Base-by-base conservation (phyloP, 2,329 filamentous ascomycete species). In the Stromatinia cepivora region DNA sequence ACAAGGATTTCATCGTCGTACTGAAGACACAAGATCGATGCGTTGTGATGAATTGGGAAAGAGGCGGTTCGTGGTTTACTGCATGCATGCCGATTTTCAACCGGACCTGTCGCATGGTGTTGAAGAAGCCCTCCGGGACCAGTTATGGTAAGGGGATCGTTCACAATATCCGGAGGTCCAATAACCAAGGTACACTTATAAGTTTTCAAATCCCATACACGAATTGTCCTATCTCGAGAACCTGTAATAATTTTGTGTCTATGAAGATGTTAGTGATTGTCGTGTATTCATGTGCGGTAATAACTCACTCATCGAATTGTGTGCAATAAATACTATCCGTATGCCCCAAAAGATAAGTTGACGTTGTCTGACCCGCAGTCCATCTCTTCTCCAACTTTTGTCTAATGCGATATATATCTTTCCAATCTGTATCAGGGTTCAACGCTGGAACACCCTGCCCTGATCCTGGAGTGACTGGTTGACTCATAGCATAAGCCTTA, bases 271-370 rank as follows among this genome's bases (percentile, higher is more conserved):
- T 79, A 85, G 81, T 72, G 66, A 64, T 34, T 50, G 50, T 36
- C 50, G 20, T 36, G 17, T 20, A 13, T 5, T 15, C 25, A n/a
- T 36, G 15, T 28, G 42, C 34, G 59, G 64, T n/a, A 31, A 34
- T 20, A 7, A 83, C 90, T 75, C 86, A 93, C 90, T 98, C 94
- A 79, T 99, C 95, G 79, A 98, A 99, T 78, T 99, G 95, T 69
- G 97, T 87, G 80, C 95, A 99, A 81, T 99, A 99, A 69, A 99
- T 96, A 73, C 93, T 97, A 79, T 99, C 95, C 36, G 90, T 89
- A 79, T 99, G 95, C 2, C 95, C 95, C 76, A 95, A 93, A 31
- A 99, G 85, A 79, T 97, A 98, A 69, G 97, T 88, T 0, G 93
- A 90, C 58, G 88, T 90, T 11, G 93, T 92, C 73, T 90, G 89